Base-by-base conservation (phyloP, 495 filamentous ascomycete species). In the Friedmanniomyces endolithicus region DNA sequence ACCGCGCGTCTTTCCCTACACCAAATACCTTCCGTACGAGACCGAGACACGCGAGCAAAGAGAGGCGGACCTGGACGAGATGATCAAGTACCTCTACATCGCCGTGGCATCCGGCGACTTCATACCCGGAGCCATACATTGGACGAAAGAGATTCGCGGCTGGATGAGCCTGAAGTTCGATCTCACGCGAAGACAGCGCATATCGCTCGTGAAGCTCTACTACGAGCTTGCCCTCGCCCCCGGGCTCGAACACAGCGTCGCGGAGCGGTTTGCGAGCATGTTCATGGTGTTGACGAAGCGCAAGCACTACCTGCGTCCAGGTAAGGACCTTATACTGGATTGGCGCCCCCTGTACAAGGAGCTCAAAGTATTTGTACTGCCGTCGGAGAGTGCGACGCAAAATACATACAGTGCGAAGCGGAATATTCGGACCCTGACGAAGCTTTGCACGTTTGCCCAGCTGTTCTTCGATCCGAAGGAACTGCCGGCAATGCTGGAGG, bases 111-210 rank as follows among this genome's bases (percentile, higher is more conserved):
- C 92, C 16, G 88, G 94, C 33, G 94, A 99, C 67, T 97, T 97
- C 69, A 79, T 83, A 49, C 86, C 92, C 0, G 94, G 92, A 16
- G 92, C 92, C 12, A 76, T 94, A 20, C 90, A 97, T 70, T 99
- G 94, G 94, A 96, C 92, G 51, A 81, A 92, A 61, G 90, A 97
- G 75, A 81, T 99, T 20, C 79, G 88, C 65, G 88, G 85, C 71
- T 99, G 92, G 94, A 75, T 99, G 23, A 83, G 83, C 9, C 78
- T 97, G 65, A 99, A 99, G 72, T 99, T 96, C 65, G 94, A 97
- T 70, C 86, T 92, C 54, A 87, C 89, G 43, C 78, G 83, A 52
- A 81, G 81, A 56, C 82, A 90, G 43, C 77, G 92, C 48, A 79
- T 88, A 53, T 87, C 80, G 67, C 82, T 99, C 22, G 85, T 89